Base-by-base conservation (phyloP, 352 stramenopile species). In the Aphanomyces euteiches region DNA sequence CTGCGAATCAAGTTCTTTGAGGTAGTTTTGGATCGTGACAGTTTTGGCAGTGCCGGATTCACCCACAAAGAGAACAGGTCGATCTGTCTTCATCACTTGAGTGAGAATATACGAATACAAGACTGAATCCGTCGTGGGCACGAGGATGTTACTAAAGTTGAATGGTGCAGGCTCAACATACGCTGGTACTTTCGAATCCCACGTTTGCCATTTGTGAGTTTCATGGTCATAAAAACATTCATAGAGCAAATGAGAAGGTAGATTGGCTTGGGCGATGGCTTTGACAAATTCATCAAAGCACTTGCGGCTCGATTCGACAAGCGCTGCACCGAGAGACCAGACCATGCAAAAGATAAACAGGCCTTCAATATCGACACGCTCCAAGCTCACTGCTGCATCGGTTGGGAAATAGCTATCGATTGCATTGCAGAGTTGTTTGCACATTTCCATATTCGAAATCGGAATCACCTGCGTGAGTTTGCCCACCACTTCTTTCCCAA, bases 1-100 rank as follows among this genome's bases (percentile, higher is more conserved):
- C 53, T 94, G 78, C 37, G 83, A 75, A 38, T 92, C 79, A 21
- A 98, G 78, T 17, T 85, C 77, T 19, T 89, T 84, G 6, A 98
- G 79, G 71, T 98, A 98, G 65, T 92, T 97, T 72, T 98, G 85
- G 70, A 98, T 97, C 10, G 93, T 98, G 43, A 97, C 85, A 3
- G 95, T 98, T 78, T 98, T 98, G 17, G 95, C 95, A 0, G 95
- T 98, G 53, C 95, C 95, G 67, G 84, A 95, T 45, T 98, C 95
- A 8, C 95, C 95, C 2, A 98, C 91, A 69, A 98, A 97, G 13
- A 98, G 76, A 19, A 98, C 86, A 3, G 95, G 93, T 64, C 89
- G 87, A 65, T 95, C 87, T 0, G 88, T 90, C 8, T 87, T 81
- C 78, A 93, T 95, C 47, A 93, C 86, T 15, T 81, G 88, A n/a